Evolutionary conservation across 2,329 filamentous ascomycete genomes (phyloP), one percentile per base, ranked within the genome.

Genomic region (Chaetomiaceae sp.): DNA sequence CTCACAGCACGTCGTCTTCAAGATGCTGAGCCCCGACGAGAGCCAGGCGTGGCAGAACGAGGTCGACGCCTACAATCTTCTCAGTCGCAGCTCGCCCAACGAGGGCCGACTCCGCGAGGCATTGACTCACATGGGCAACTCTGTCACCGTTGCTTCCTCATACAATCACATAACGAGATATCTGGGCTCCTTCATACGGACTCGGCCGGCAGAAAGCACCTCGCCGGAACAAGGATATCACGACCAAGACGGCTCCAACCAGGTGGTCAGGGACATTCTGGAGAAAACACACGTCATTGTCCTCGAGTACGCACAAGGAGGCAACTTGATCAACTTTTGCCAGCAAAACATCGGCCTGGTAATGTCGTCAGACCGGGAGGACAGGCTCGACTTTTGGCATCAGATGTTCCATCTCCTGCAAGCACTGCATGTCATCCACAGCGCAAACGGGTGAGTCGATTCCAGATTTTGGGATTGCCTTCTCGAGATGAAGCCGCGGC

Each of bases 241-340:
- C n/a, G n/a, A n/a, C 31, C 3, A 25, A 25, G 11, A 38, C 5
- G 19, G n/a, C 17, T 12, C 36, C 3, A 6, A 12, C 5, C 19
- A 3, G 11, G n/a, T 38, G 20, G 33, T n/a, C n/a, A 31, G 4
- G 14, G 33, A 22, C 8, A 15, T 40, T 17, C 20, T 51, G 1
- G 19, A 37, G 1, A 43, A 43, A 22, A 47, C 25, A 2, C 31
- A 48, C 17, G 22, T 33, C 33, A 47, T 53, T 14, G 14, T 53
- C 15, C 29, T 47, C 14, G 51, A 53, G 22, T 47, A 47, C 17
- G 51, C 51, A 25, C 36, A 8, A 23, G 51, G 51, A 9, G 51
- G 51, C n/a, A 40, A 25, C 14, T 22, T 53, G 27, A 22, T 27
- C 14, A 31, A 29, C 3, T 48, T 53, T n/a, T 48, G 45, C 37